These are phyloP conservation scores for Ganoderma resinaceum DNA, from an alignment of 1,284 basidiomycete genomes.

Conservation along the genomic window DNA sequence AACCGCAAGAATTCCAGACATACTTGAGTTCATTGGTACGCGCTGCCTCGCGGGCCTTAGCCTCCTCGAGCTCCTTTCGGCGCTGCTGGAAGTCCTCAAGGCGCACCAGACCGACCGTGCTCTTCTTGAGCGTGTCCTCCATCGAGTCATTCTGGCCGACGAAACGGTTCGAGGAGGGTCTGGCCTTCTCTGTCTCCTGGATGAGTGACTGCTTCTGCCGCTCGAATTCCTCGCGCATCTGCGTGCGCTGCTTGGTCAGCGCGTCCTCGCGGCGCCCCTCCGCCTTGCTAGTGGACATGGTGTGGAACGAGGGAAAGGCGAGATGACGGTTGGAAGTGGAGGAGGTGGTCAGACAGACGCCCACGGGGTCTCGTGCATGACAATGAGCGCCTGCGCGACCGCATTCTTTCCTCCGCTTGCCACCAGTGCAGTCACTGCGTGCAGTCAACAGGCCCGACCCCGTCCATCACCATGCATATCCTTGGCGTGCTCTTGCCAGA, in stretches of 20 bases:
- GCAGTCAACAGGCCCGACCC: conserved; percentile 10
- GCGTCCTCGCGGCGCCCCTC: conserved; percentile 83
- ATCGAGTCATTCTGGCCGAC: conserved; percentile 94
- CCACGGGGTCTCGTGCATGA: neutral
- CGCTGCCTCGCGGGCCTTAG: conserved; percentile 90
- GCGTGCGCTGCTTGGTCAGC: conserved; percentile 80
- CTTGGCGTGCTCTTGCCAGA: conserved; percentile 80
- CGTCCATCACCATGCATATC: conserved; percentile 71
- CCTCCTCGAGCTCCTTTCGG: conserved; percentile 91
- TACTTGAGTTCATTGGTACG: conserved; percentile 84
- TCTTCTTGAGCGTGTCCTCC: conserved; percentile 93
- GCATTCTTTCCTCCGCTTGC: conserved; percentile 14
- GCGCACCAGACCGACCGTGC: conserved; percentile 92
- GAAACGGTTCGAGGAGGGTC: conserved; percentile 87
- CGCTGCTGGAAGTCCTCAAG: conserved; percentile 93
- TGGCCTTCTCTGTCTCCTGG: conserved; percentile 83
- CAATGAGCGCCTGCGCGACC: conserved; percentile 19
- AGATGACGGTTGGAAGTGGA: conserved; percentile 21
- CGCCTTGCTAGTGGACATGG: conserved; percentile 72
- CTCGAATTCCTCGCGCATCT: conserved; percentile 88
- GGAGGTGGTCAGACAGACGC: conserved; percentile 9
- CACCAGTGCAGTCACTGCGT: conserved; percentile 10
- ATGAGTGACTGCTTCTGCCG: conserved; percentile 88
- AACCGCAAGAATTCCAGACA: conserved; percentile 50
- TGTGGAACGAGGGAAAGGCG: conserved; percentile 9